Percentiles rank a stretch among this genome's conserved stretches.
Conservation (phyloP, 2,329 filamentous ascomycete genomes). For the Ophiostoma australiae region DNA sequence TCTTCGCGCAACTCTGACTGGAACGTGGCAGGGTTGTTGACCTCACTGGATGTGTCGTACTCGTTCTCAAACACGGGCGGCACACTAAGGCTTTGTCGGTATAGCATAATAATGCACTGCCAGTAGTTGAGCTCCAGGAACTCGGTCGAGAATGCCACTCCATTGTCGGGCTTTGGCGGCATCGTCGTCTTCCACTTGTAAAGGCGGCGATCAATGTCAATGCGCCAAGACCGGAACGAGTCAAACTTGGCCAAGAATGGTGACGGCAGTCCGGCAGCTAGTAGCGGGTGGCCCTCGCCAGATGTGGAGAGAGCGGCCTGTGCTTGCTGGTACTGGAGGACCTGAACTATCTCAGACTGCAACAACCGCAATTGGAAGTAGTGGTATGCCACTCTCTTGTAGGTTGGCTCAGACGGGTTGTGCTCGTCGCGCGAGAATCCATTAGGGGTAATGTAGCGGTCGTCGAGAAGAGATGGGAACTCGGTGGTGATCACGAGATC, state of each 20-base stretch:
- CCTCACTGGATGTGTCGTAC: slow-evolving; percentile 60
- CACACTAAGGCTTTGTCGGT: slow-evolving; percentile 82
- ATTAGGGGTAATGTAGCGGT: slow-evolving; percentile 75
- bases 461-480: slow-evolving; percentile 83
- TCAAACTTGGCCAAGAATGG: slow-evolving; percentile 80
- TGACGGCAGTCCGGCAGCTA: slow-evolving; percentile 73
- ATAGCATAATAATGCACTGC: slow-evolving; percentile 95
- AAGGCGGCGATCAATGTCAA: slow-evolving; percentile 77
- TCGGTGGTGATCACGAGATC: slow-evolving; percentile 95
- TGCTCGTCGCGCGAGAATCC: slow-evolving; percentile 62
- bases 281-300: slow-evolving; percentile 61
- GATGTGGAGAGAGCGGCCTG: slow-evolving; percentile 66
- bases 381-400: slow-evolving; percentile 86
- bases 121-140: slow-evolving; percentile 96
- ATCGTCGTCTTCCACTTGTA: slow-evolving; percentile 82
- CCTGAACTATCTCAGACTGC: slow-evolving; percentile 92
- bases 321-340: slow-evolving; percentile 86
- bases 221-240: slow-evolving; percentile 82
- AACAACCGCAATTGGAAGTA: slow-evolving; percentile 84
- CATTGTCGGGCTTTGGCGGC: slow-evolving; percentile 71
- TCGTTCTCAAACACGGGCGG: slow-evolving; percentile 81
- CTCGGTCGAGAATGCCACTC: slow-evolving; percentile 82
- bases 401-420: slow-evolving; percentile 62
- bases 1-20: slow-evolving; percentile 67
- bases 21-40: slow-evolving; percentile 58